Percentiles rank a stretch among this genome's conserved stretches.
Conservation (phyloP, 2,329 filamentous ascomycete genomes). For the Fusarium incarnatum region DNA sequence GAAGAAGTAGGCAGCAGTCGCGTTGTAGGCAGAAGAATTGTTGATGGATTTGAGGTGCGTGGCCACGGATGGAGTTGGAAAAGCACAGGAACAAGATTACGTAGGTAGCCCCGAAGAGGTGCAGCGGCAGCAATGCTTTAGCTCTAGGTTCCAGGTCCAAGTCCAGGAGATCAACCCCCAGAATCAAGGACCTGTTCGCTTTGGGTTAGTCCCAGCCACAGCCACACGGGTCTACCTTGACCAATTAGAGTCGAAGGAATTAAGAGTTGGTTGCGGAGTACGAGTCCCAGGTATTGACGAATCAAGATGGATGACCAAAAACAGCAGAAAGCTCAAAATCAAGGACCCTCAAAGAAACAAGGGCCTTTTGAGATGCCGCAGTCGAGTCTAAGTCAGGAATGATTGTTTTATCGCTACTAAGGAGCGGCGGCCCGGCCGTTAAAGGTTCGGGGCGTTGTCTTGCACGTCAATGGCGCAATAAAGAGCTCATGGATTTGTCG, state of each 20-base stretch:
- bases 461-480: constrained; percentile 40
- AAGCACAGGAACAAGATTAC: constrained; percentile 41
- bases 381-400: constrained; percentile 32
- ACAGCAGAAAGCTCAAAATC: constrained; percentile 31
- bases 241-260: constrained; percentile 8
- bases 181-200: constrained; percentile 6
- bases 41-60: constrained; percentile 33
- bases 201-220: constrained; percentile 5
- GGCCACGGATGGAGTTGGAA: constrained; percentile 38
- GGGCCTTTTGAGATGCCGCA: constrained; percentile 34
- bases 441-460: constrained; percentile 37
- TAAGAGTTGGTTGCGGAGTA: constrained; percentile 18
- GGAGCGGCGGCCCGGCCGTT: constrained; percentile 36
- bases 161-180: constrained; percentile 11
- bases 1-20: constrained; percentile 41
- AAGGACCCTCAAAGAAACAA: constrained; percentile 11
- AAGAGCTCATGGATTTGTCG: constrained; percentile 21
- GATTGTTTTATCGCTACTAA: constrained; percentile 42
- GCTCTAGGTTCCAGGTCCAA: constrained; percentile 11
- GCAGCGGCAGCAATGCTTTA: neutral
- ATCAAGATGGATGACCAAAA: constrained; percentile 31
- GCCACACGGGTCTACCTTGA: constrained; percentile 12
- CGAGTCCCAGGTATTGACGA: constrained; percentile 7
- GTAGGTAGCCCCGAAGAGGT: constrained; percentile 20
- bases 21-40: constrained; percentile 35